Percentiles rank a stretch among this genome's conserved stretches.
Evolutionary conservation across 768 basidiomycete genomes (phyloP).

Genomic region (Pleurotus tuoliensis): DNA sequence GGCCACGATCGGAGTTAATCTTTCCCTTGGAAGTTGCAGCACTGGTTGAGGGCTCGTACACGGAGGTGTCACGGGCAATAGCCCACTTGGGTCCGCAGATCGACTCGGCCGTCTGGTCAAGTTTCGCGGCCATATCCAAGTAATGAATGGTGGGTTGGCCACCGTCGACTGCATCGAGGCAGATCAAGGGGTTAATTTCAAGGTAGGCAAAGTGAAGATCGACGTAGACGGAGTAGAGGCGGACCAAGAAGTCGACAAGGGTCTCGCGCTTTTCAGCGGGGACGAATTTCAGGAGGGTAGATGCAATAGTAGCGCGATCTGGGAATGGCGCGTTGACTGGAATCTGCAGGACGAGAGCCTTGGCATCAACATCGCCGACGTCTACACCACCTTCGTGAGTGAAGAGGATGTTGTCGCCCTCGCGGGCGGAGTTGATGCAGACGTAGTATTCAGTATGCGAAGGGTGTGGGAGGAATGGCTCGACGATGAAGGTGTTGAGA

Average conservation of each 20-base stretch:
- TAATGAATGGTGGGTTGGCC: constrained; percentile 82
- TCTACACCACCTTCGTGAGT: constrained; percentile 99
- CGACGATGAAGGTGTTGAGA: constrained; percentile 95
- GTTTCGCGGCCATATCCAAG: constrained; percentile 99
- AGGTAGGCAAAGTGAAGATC: constrained; percentile 99
- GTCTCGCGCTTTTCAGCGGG: constrained; percentile 85
- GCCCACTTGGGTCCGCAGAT: constrained; percentile 99
- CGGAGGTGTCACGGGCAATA: constrained; percentile 84
- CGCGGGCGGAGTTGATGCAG: constrained; percentile 93
- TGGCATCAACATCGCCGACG: constrained; percentile 96
- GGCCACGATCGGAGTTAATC: constrained; percentile 87
- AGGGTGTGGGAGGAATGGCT: constrained; percentile 97
- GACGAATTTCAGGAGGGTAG: constrained; percentile 78
- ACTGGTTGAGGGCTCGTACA: constrained; percentile 56
- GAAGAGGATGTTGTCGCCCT: constrained; percentile 96
- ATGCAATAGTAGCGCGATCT: constrained; percentile 68
- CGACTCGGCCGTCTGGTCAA: constrained; percentile 98
- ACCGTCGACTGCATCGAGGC: constrained; percentile 71
- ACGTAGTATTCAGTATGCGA: constrained; percentile 96
- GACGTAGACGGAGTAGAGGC: constrained; percentile 96
- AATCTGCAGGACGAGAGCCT: constrained; percentile 86
- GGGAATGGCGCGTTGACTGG: constrained; percentile 79
- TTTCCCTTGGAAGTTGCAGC: constrained; percentile 41
- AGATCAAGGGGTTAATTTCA: constrained; percentile 98
- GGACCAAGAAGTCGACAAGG: constrained; percentile 90